Evolutionary conservation across 345 rosid genomes (phyloP).

Genomic region (Rhodamnia rubescens): DNA sequence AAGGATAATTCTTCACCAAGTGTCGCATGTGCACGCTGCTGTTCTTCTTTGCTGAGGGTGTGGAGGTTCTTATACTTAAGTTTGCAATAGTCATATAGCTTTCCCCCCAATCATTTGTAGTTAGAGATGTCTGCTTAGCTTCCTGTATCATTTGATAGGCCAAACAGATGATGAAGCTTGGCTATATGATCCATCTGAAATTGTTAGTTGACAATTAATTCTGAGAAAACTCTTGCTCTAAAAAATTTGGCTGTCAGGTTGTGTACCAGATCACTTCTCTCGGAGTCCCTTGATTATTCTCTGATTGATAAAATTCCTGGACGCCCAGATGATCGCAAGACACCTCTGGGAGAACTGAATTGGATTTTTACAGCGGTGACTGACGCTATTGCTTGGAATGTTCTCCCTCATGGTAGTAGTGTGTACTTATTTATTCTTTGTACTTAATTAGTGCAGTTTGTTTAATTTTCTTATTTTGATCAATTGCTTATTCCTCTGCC

Average conservation of each 20-base stretch:
- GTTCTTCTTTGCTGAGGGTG: background rate
- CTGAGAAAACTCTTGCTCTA: slow-evolving; percentile 10
- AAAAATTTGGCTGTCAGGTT: slow-evolving; percentile 48
- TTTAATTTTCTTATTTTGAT: slow-evolving; percentile 5
- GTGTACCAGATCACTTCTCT: slow-evolving; percentile 77
- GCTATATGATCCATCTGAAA: background rate
- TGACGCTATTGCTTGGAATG: slow-evolving; percentile 99
- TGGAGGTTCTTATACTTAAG: background rate
- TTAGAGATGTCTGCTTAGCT: background rate
- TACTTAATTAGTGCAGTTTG: background rate
- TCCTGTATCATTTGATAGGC: background rate
- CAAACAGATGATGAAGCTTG: background rate
- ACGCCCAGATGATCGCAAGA: slow-evolving; percentile 94
- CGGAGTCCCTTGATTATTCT: slow-evolving; percentile 68
- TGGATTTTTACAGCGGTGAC: slow-evolving; percentile 99
- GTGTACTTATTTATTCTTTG: slow-evolving; percentile 1
- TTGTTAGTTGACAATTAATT: background rate
- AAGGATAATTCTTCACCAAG: background rate
- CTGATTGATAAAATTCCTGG: slow-evolving; percentile 98
- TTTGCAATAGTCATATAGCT: background rate
- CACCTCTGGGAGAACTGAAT: slow-evolving; percentile 92
- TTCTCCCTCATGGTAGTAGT: slow-evolving; percentile 88
- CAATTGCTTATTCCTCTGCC: background rate
- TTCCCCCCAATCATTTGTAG: background rate
- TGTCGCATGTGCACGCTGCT: background rate